Evolutionary conservation across 345 rosid species (phyloP).

Genomic region (Zanthoxylum bungeanum): DNA sequence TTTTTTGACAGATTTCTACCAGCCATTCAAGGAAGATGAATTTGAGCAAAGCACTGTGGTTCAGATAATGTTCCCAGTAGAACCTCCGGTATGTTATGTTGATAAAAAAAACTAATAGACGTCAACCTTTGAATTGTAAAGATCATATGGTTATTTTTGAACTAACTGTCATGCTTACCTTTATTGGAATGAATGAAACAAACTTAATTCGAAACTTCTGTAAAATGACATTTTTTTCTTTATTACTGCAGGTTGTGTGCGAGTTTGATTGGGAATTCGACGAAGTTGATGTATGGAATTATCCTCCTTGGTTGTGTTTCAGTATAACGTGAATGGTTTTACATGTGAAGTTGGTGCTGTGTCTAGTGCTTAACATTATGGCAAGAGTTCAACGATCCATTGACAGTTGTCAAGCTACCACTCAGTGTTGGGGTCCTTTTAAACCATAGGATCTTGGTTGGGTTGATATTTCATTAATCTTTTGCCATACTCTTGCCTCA

Average conservation of each 20-base stretch:
- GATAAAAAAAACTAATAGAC: neutral
- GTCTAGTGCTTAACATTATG: neutral
- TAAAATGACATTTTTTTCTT: slow-evolving; percentile 19
- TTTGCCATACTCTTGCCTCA: neutral
- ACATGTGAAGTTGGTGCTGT: neutral
- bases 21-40: slow-evolving; percentile 87
- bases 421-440: neutral
- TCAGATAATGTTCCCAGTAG: slow-evolving; percentile 71
- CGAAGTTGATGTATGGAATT: slow-evolving; percentile 65
- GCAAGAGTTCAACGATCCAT: neutral
- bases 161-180: neutral
- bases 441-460: neutral
- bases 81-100: slow-evolving; percentile 67
- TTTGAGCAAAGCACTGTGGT: slow-evolving; percentile 88
- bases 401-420: neutral
- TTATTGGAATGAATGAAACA: slow-evolving; percentile 3
- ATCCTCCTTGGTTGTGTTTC: slow-evolving; percentile 2
- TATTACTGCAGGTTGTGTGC: slow-evolving; percentile 70
- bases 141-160: neutral
- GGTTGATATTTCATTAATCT: neutral
- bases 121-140: slow-evolving; percentile 11
- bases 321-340: neutral
- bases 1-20: slow-evolving; percentile 76
- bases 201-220: neutral
- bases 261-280: slow-evolving; percentile 96